Conservation (phyloP, 805 yeast genomes). For the Yarrowia sp. region DNA sequence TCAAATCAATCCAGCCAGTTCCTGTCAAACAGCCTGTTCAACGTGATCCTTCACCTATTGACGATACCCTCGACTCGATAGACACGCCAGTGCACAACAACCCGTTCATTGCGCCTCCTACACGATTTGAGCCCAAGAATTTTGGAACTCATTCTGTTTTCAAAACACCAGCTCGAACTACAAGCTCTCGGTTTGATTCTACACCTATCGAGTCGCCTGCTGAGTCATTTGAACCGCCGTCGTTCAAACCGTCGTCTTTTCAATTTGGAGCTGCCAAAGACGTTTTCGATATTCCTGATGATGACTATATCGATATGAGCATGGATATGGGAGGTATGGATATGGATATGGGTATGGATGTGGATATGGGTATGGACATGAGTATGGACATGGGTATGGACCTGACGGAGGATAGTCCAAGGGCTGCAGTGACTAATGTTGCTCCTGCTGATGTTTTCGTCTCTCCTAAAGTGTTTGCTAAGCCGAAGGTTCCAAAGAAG, state of each 20-base stretch:
- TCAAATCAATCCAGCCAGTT: not conserved
- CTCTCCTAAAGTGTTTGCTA: not conserved
- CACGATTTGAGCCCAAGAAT: not conserved
- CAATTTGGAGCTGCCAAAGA: constrained; percentile 8
- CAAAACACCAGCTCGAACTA: not conserved
- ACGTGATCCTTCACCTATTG: not conserved
- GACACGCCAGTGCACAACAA: not conserved
- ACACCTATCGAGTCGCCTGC: not conserved
- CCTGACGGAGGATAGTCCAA: too few relatives aligned
- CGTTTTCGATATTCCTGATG: constrained; percentile 3
- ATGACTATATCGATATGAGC: not conserved
- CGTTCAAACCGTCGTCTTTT: not conserved
- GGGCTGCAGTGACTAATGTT: not conserved
- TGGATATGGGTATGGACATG: not conserved
- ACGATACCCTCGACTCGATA: not conserved
- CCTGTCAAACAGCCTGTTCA: not conserved
- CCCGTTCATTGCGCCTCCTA: constrained; percentile 4
- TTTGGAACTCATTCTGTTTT: not conserved
- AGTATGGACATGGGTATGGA: not conserved
- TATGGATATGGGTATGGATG: constrained; percentile 2
- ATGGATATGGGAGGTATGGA: not conserved
- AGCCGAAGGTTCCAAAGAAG: not conserved
- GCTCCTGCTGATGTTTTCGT: not conserved
- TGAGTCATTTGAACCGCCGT: not conserved
- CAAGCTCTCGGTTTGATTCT: not conserved